Conservation (phyloP, 495 filamentous ascomycete species). For the Xanthoparmelia taractica region DNA sequence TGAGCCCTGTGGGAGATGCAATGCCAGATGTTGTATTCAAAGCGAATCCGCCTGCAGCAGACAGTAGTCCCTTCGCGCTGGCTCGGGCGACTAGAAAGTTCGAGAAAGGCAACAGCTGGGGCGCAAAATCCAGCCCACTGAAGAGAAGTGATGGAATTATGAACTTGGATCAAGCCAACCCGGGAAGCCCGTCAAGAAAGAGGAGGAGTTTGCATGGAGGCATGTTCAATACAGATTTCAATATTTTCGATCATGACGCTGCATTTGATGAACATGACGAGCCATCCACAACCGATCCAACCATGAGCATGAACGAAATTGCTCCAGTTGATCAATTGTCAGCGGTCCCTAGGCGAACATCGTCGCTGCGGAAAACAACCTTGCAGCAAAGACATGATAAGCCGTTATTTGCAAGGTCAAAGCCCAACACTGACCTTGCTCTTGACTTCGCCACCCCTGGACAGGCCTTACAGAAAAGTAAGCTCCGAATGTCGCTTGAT, state of each 20-base stretch:
- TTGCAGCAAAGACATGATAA: constrained; percentile 70
- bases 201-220: constrained; percentile 71
- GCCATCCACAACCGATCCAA: constrained; percentile 25
- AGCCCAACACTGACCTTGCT: constrained; percentile 31
- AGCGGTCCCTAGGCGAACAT: constrained; percentile 48
- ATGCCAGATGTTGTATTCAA: constrained; percentile 25
- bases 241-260: constrained; percentile 58
- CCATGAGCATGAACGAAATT: constrained; percentile 26
- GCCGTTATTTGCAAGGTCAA: constrained; percentile 47
- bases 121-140: constrained; percentile 69
- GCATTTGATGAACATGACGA: constrained; percentile 26
- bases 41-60: constrained; percentile 6
- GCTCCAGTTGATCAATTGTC: constrained; percentile 27
- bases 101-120: constrained; percentile 29
- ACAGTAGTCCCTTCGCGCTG: constrained; percentile 38
- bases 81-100: constrained; percentile 41
- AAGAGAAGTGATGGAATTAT: constrained; percentile 89
- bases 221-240: constrained; percentile 52
- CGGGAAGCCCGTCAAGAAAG: constrained; percentile 82
- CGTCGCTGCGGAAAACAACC: constrained; percentile 76
- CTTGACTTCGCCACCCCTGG: constrained; percentile 44
- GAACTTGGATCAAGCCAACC: constrained; percentile 66
- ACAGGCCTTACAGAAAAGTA: constrained; percentile 38
- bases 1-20: constrained; percentile 29
- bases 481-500: constrained; percentile 71